Evolutionary conservation across 1,284 basidiomycete species (phyloP), one percentile per base, ranked within the genome.

Genomic region (Tetrapyrgos nigripes): DNA sequence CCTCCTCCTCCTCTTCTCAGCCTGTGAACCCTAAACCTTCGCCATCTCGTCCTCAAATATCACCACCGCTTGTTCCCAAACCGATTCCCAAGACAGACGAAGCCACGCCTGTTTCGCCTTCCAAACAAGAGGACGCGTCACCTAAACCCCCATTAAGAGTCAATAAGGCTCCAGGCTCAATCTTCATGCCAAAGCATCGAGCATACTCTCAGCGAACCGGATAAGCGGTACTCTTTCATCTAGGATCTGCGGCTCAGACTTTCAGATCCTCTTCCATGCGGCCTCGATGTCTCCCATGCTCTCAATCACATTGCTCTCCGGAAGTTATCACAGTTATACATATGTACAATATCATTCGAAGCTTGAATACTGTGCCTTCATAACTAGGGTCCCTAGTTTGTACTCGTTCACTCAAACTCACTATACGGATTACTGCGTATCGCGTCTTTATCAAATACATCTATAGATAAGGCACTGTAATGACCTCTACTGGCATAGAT

Each of bases 181-280:
- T 92, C 37, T 92, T 92, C 70, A 85, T 92, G 73, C 90, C 89
- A 47, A 92, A 91, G 72, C 86, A 86, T 64, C 86, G 87, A 58
- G 79, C 83, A 21, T 74, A 84, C 69, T 88, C 87, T 43, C 88
- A 90, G 66, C 79, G 83, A 17, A 79, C 82, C 58, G 70, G 75
- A 63, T 72, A 68, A 67, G 51, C 52, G 46, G 50, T 49, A 33
- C 46, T 54, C 68, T 68, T 37, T 27, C 40, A 6, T 21, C 40
- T 28, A 23, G 29, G 35, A 27, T 50, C 50, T 31, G 31, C 43
- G 14, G 26, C 19, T 23, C 53, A 55, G 37, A 6, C 33, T 29
- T 40, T 19, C 40, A 14, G 24, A 31, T 35, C 24, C 19, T 17
- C 27, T 29, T 17, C 9, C 35, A 52, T 28, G 27, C 33, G 24